A percentile compares a stretch with the other conserved stretches of the same genome.
Evolutionary conservation across 2,329 filamentous ascomycete species (phyloP).

Genomic region (Apiospora kogelbergensis): DNA sequence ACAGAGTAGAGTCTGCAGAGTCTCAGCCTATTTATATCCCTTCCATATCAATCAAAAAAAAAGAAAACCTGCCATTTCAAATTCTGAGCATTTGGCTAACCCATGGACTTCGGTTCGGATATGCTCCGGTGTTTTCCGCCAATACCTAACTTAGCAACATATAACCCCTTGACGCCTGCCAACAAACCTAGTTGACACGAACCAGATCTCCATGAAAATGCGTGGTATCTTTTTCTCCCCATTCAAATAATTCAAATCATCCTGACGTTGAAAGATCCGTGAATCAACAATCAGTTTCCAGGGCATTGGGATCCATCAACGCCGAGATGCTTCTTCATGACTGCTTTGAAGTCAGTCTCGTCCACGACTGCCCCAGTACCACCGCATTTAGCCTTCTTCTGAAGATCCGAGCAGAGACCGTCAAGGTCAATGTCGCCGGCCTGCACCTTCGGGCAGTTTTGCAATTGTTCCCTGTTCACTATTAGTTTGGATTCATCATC

Average conservation of each 20-base stretch:
- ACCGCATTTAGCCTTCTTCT: slow-evolving; percentile 94
- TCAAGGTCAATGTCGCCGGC: slow-evolving; percentile 93
- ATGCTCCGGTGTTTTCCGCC: neutral
- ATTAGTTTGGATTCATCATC: slow-evolving; percentile 40
- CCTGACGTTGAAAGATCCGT: neutral
- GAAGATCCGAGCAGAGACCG: slow-evolving; percentile 85
- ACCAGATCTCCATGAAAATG: neutral
- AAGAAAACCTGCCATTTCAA: neutral
- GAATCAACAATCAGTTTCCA: slow-evolving; percentile 17
- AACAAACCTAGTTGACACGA: neutral
- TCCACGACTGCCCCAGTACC: slow-evolving; percentile 87
- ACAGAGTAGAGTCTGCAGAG: neutral
- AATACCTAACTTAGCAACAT: neutral
- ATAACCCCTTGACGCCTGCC: slow-evolving; percentile 2
- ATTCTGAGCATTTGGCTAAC: neutral
- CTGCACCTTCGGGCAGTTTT: slow-evolving; percentile 83
- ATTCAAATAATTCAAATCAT: neutral
- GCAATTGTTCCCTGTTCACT: slow-evolving; percentile 76
- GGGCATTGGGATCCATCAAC: slow-evolving; percentile 29
- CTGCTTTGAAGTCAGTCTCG: slow-evolving; percentile 82
- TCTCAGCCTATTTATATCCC: neutral
- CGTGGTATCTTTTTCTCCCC: slow-evolving; percentile 1
- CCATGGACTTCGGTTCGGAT: neutral
- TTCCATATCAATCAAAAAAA: neutral
- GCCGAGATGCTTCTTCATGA: slow-evolving; percentile 66